These are phyloP conservation scores for Ambrosiella beaveri DNA, from an alignment of 2,329 filamentous ascomycete genomes.

Conservation along the genomic window DNA sequence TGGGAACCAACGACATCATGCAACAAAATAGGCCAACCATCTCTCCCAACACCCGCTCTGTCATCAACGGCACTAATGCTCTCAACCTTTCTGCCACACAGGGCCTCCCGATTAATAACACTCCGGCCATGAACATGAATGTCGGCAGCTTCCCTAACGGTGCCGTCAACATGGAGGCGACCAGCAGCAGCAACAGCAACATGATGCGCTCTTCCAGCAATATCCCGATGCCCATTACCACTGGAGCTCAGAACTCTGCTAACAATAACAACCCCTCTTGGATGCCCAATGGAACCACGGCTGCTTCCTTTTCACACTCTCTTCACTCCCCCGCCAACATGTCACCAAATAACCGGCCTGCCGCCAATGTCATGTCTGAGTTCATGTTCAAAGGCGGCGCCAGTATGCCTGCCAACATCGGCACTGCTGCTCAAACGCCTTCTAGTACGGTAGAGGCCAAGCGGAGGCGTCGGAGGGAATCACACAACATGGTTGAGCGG, in stretches of 20 bases:
- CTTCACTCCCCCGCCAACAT: constrained; percentile 59
- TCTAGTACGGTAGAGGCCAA: constrained; percentile 28
- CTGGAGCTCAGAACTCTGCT: constrained; percentile 23
- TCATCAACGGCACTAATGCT: not conserved
- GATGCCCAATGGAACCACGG: constrained; percentile 42
- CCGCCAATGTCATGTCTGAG: constrained; percentile 63
- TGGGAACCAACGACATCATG: constrained; percentile 41
- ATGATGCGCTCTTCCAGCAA: not conserved
- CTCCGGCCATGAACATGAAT: constrained; percentile 16
- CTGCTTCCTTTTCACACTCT: constrained; percentile 60
- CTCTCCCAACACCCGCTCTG: not conserved
- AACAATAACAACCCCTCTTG: constrained; percentile 6
- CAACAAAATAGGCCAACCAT: not conserved
- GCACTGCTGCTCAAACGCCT: constrained; percentile 25
- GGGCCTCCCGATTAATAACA: constrained; percentile 20
- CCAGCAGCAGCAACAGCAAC: not conserved
- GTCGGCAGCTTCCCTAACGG: constrained; percentile 42
- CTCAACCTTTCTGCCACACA: not conserved
- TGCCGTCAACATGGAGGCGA: constrained; percentile 33
- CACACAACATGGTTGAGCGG: constrained; percentile 91
- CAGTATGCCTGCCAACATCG: constrained; percentile 78
- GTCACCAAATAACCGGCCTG: constrained; percentile 50
- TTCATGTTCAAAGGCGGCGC: constrained; percentile 76
- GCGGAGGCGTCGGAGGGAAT: constrained; percentile 75
- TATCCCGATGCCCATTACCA: not conserved